Percentiles rank a stretch among this genome's conserved stretches.
Conservation (phyloP, 2,329 filamentous ascomycete species). For the Clarireedia paspali region DNA sequence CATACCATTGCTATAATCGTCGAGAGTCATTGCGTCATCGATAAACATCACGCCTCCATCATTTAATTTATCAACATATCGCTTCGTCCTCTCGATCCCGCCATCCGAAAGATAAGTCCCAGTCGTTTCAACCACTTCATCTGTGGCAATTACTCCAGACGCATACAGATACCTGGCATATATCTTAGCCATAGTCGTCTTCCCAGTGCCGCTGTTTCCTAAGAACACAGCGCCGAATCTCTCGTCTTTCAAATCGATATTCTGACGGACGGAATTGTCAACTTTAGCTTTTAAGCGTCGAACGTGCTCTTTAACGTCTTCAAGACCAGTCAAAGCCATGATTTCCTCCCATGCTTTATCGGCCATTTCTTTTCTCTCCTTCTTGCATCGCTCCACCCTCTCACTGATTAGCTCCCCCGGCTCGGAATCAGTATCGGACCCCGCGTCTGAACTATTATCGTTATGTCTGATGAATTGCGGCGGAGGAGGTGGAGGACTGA, state of each 20-base stretch:
- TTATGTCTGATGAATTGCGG: background rate
- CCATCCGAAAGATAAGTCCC: slow-evolving; percentile 56
- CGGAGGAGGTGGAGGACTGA: background rate
- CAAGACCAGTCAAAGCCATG: slow-evolving; percentile 46
- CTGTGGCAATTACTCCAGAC: slow-evolving; percentile 52
- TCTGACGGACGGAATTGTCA: slow-evolving; percentile 39
- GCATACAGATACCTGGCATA: slow-evolving; percentile 58
- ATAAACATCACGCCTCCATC: slow-evolving; percentile 68
- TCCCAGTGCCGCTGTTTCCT: slow-evolving; percentile 52
- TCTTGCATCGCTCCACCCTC: background rate
- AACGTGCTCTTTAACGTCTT: slow-evolving; percentile 44
- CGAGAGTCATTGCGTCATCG: slow-evolving; percentile 43
- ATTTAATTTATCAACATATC: slow-evolving; percentile 46
- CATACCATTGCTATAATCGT: slow-evolving; percentile 1
- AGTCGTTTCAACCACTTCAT: slow-evolving; percentile 54
- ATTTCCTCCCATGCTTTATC: slow-evolving; percentile 40
- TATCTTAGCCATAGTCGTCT: slow-evolving; percentile 62
- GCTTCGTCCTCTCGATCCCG: slow-evolving; percentile 49
- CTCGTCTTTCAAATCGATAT: slow-evolving; percentile 36
- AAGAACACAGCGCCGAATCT: slow-evolving; percentile 42
- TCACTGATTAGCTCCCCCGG: background rate
- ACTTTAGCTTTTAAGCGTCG: slow-evolving; percentile 43
- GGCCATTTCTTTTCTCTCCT: slow-evolving; percentile 29
- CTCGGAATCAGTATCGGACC: background rate
- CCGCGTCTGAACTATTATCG: background rate